These are phyloP conservation scores for Curvularia eragrostidis DNA, from an alignment of 2,329 filamentous ascomycete genomes.

Conservation along the genomic window DNA sequence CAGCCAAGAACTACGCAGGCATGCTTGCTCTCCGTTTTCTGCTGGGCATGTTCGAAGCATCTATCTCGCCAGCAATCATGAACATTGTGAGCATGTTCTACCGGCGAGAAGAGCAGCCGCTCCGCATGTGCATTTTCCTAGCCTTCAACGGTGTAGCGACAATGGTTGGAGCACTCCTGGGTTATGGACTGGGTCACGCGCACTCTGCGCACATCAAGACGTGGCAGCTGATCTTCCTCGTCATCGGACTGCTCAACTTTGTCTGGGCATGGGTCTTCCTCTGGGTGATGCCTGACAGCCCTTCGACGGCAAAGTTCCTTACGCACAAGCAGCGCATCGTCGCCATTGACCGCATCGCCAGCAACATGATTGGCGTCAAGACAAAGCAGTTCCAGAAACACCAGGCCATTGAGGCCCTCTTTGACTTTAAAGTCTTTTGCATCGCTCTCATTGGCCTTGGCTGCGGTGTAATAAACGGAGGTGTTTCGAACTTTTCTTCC, in stretches of 20 bases:
- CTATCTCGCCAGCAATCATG: slow-evolving; percentile 47
- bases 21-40: slow-evolving; percentile 46
- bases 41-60: slow-evolving; percentile 49
- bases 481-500: slow-evolving; percentile 59
- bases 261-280: slow-evolving; percentile 47
- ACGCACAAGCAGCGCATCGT: slow-evolving; percentile 50
- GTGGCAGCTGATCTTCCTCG: slow-evolving; percentile 50
- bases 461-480: slow-evolving; percentile 59
- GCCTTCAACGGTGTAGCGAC: slow-evolving; percentile 50
- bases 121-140: slow-evolving; percentile 56
- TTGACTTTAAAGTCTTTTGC: slow-evolving; percentile 52
- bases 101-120: slow-evolving; percentile 45
- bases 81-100: slow-evolving; percentile 51
- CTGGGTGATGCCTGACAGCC: slow-evolving; percentile 49
- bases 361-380: slow-evolving; percentile 54
- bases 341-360: slow-evolving; percentile 50
- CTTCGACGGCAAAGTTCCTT: slow-evolving; percentile 47
- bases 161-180: slow-evolving; percentile 47
- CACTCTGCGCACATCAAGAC: slow-evolving; percentile 33
- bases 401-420: slow-evolving; percentile 52
- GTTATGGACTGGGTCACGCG: slow-evolving; percentile 47
- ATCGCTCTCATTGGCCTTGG: slow-evolving; percentile 52
- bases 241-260: slow-evolving; percentile 48
- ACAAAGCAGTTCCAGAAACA: slow-evolving; percentile 46
- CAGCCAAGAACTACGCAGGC: slow-evolving; percentile 47